These are phyloP conservation scores for Lachancea nothofagi DNA, from an alignment of 805 yeast genomes.

Conservation along the genomic window DNA sequence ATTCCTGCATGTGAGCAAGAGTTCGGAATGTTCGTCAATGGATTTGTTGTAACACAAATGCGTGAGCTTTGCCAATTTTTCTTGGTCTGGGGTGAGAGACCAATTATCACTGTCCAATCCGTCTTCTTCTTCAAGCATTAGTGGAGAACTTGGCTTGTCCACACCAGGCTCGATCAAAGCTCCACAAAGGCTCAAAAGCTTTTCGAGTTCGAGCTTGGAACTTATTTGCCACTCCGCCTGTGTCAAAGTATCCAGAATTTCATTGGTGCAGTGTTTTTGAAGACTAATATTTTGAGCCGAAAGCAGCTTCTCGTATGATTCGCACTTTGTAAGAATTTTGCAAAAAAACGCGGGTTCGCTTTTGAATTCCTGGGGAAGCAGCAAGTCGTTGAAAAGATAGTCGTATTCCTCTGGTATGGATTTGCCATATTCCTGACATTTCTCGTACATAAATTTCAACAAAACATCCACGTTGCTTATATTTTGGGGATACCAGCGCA, in stretches of 20 bases:
- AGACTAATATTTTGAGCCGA: conserved; percentile 24
- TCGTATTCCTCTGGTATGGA: conserved; percentile 17
- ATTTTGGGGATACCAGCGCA: conserved; percentile 61
- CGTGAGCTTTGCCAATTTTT: conserved; percentile 61
- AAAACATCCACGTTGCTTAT: conserved; percentile 56
- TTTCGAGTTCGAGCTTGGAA: conserved; percentile 22
- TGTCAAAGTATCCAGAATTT: conserved; percentile 49
- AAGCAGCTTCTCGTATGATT: conserved; percentile 21
- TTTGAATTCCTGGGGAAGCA: conserved; percentile 7
- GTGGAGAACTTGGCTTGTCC: conserved; percentile 40
- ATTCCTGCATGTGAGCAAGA: conserved; percentile 32
- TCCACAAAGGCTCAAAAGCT: conserved; percentile 19
- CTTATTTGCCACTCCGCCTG: conserved; percentile 34
- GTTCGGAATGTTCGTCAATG: conserved; percentile 32
- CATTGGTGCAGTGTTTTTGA: conserved; percentile 54
- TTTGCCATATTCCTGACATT: conserved; percentile 35
- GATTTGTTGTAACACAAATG: conserved; percentile 43
- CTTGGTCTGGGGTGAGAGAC: conserved; percentile 38
- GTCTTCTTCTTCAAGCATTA: conserved; percentile 17
- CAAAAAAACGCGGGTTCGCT: conserved; percentile 13
- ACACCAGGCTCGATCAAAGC: conserved; percentile 15
- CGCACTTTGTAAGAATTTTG: conserved; percentile 21
- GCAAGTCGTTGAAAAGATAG: conserved; percentile 17
- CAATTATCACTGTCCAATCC: conserved; percentile 26
- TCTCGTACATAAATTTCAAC: conserved; percentile 46